Evolutionary conservation across 768 basidiomycete genomes (phyloP).

Genomic region (Porphyrellus cyaneotinctus): DNA sequence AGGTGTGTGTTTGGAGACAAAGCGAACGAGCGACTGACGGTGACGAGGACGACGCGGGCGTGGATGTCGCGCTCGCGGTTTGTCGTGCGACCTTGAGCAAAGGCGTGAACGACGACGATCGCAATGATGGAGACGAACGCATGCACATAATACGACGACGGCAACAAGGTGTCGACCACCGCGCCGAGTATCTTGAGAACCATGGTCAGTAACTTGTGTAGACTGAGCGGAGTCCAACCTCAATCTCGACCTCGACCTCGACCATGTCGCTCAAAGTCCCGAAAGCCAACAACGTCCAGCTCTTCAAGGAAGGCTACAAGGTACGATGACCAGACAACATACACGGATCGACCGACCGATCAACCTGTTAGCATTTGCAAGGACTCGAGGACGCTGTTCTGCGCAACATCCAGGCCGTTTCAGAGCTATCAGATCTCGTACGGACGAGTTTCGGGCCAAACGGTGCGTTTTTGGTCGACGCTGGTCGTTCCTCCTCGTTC

Average conservation of each 20-base stretch:
- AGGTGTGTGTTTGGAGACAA: not conserved
- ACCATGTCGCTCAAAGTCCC: constrained; percentile 93
- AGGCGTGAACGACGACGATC: constrained; percentile 49
- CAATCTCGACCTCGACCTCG: constrained; percentile 4
- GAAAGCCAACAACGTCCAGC: constrained; percentile 79
- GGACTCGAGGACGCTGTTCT: constrained; percentile 97
- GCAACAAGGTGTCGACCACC: constrained; percentile 42
- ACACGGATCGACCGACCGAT: constrained; percentile 12
- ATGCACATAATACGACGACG: constrained; percentile 56
- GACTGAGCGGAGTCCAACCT: constrained; percentile 12
- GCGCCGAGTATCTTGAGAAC: constrained; percentile 48
- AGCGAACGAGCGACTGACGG: constrained; percentile 41
- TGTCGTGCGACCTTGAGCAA: constrained; percentile 68
- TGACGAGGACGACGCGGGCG: constrained; percentile 64
- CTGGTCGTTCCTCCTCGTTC: not conserved
- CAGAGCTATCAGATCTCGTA: constrained; percentile 91
- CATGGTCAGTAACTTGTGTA: too few relatives aligned
- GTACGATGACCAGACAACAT: constrained; percentile 34
- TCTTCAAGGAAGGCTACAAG: constrained; percentile 99
- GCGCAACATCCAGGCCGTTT: constrained; percentile 94
- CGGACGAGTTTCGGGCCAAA: constrained; percentile 96
- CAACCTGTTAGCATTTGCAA: constrained; percentile 57
- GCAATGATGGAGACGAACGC: constrained; percentile 41
- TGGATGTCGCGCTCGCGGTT: constrained; percentile 73
- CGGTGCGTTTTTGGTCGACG: constrained; percentile 52